phyloP scores from a whole-genome alignment of 2,329 filamentous ascomycete species.

The Cordyceps pruinosa region DNA sequence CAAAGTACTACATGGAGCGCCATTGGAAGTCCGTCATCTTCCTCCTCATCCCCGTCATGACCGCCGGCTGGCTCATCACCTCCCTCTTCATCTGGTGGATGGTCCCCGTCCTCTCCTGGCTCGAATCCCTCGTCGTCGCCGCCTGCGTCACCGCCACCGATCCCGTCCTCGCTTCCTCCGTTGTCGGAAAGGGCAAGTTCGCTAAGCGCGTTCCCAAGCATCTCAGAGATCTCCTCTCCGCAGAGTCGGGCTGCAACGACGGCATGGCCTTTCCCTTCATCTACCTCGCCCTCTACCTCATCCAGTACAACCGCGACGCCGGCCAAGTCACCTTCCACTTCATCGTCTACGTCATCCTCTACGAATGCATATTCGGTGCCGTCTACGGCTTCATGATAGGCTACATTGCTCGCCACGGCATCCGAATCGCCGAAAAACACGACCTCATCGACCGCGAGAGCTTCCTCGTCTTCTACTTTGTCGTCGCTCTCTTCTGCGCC shows the following conservation, averaged over 20 bases:
- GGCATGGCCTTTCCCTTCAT: constrained; percentile 99
- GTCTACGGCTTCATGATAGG: constrained; percentile 82
- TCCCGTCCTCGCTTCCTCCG: constrained; percentile 91
- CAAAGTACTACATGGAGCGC: constrained; percentile 92
- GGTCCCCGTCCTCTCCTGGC: constrained; percentile 70
- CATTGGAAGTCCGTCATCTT: constrained; percentile 92
- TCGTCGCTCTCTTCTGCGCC: constrained; percentile 89
- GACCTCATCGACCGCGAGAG: constrained; percentile 93
- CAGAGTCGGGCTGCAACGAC: constrained; percentile 97
- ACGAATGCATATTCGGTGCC: constrained; percentile 92
- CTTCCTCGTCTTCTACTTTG: constrained; percentile 98
- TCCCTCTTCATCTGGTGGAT: constrained; percentile 95
- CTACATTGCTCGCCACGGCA: constrained; percentile 83
- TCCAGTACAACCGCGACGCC: constrained; percentile 68
- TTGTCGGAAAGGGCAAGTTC: constrained; percentile 98
- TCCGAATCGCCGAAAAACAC: constrained; percentile 76
- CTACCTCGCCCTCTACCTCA: constrained; percentile 84
- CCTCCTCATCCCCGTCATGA: constrained; percentile 92
- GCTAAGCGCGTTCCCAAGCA: constrained; percentile 96
- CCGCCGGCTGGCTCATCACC: constrained; percentile 86
- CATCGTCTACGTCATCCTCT: constrained; percentile 83
- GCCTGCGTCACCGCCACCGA: constrained; percentile 97
- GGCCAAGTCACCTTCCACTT: constrained; percentile 71
- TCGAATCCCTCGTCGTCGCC: constrained; percentile 79
- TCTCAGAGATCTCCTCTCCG: constrained; percentile 87